Evolutionary conservation across 169 alveolate genomes (phyloP).

Genomic region (Babesia sp.): DNA sequence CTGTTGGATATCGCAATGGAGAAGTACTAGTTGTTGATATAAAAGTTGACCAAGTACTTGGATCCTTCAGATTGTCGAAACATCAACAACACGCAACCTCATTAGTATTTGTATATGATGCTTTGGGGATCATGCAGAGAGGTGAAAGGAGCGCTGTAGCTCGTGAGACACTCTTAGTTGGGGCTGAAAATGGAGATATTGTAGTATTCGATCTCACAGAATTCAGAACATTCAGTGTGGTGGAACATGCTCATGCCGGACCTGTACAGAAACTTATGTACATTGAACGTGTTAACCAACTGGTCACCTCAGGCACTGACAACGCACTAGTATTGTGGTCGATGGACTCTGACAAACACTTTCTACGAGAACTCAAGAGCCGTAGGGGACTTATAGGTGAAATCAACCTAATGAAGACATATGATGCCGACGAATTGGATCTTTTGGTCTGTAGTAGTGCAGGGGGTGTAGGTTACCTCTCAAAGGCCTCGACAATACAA

Average conservation of each 20-base stretch:
- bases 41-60: slow-evolving; percentile 46
- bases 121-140: slow-evolving; percentile 19
- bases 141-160: slow-evolving; percentile 13
- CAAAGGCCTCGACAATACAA: slow-evolving; percentile 65
- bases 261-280: slow-evolving; percentile 34
- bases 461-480: slow-evolving; percentile 49
- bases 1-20: slow-evolving; percentile 66
- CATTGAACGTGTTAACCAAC: slow-evolving; percentile 31
- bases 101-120: slow-evolving; percentile 44
- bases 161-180: slow-evolving; percentile 29
- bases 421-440: slow-evolving; percentile 64
- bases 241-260: slow-evolving; percentile 42
- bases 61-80: slow-evolving; percentile 38
- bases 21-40: slow-evolving; percentile 52
- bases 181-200: slow-evolving; percentile 57
- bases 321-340: slow-evolving; percentile 50
- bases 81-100: slow-evolving; percentile 41
- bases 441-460: slow-evolving; percentile 44
- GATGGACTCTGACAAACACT: slow-evolving; percentile 60
- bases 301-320: slow-evolving; percentile 47
- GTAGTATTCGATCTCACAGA: slow-evolving; percentile 50
- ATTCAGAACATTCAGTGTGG: slow-evolving; percentile 28
- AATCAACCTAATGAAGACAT: slow-evolving; percentile 36
- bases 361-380: slow-evolving; percentile 52
- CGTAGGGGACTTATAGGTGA: slow-evolving; percentile 55